Evolutionary conservation across 2,329 filamentous ascomycete genomes (phyloP).

Genomic region (Lecanoromycetidae sp.): DNA sequence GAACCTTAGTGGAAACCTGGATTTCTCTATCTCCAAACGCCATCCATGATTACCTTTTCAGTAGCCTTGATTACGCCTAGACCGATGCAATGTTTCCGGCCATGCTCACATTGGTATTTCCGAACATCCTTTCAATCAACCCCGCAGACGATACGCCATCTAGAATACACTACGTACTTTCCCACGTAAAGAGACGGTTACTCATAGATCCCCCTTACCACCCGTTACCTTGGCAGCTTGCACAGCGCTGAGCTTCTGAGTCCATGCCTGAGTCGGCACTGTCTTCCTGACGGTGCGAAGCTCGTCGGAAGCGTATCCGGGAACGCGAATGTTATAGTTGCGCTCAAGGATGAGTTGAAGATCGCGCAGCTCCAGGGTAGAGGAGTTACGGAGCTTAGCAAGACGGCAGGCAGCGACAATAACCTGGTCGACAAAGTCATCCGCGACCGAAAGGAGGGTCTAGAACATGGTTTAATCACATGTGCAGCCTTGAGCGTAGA

Average conservation of each 20-base stretch:
- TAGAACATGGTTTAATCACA: slow-evolving; percentile 28
- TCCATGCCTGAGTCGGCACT: slow-evolving; percentile 78
- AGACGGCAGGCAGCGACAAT: slow-evolving; percentile 78
- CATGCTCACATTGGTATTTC: no score
- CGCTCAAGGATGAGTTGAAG: slow-evolving; percentile 73
- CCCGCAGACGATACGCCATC: neutral
- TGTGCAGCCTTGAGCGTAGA: neutral
- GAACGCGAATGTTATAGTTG: slow-evolving; percentile 82
- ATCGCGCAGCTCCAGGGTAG: slow-evolving; percentile 79
- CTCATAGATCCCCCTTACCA: slow-evolving; percentile 27
- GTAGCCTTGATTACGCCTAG: neutral
- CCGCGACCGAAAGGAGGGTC: slow-evolving; percentile 78
- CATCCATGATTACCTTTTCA: no score
- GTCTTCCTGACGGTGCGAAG: slow-evolving; percentile 88
- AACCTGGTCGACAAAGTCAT: slow-evolving; percentile 89
- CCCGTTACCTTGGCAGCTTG: slow-evolving; percentile 71
- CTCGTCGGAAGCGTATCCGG: slow-evolving; percentile 89
- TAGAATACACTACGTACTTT: neutral
- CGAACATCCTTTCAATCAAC: neutral
- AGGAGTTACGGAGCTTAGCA: slow-evolving; percentile 82
- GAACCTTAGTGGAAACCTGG: no score
- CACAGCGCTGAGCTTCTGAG: slow-evolving; percentile 92
- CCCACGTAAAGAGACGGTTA: neutral
- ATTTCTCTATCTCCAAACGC: no score
- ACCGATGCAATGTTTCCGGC: no score